Percentiles rank a stretch among this genome's conserved stretches.
These are phyloP conservation scores for Ambrosiella cleistominuta DNA, from an alignment of 2,329 filamentous ascomycete genomes.

Conservation along the genomic window DNA sequence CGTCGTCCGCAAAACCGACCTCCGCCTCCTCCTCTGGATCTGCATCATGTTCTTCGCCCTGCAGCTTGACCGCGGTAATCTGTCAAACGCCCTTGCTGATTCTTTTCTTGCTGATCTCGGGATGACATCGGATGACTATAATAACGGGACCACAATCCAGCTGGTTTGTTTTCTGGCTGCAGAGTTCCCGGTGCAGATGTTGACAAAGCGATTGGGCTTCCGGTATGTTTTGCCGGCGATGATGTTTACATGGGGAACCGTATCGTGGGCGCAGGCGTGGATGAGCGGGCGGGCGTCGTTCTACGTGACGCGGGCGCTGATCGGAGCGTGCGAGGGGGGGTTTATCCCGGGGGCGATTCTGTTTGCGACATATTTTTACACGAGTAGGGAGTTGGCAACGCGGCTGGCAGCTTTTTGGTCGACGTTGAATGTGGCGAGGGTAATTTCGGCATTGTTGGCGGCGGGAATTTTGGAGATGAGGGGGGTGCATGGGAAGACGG, in stretches of 20 bases:
- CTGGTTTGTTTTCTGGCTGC: slow-evolving; percentile 35
- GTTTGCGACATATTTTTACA: slow-evolving; percentile 59
- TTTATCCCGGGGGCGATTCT: slow-evolving; percentile 44
- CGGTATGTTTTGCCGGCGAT: slow-evolving; percentile 34
- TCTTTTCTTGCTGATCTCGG: slow-evolving; percentile 38
- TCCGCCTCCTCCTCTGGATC: slow-evolving; percentile 24
- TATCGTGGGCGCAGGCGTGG: slow-evolving; percentile 29
- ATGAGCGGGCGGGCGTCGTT: slow-evolving; percentile 30
- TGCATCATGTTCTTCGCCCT: slow-evolving; percentile 42
- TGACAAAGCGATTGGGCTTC: slow-evolving; percentile 40
- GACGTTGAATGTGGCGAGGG: slow-evolving; percentile 25
- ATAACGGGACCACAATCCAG: slow-evolving; percentile 40
- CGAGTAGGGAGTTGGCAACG: slow-evolving; percentile 45
- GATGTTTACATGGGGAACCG: slow-evolving; percentile 33
- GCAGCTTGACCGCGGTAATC: slow-evolving; percentile 45
- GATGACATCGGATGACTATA: slow-evolving; percentile 34
- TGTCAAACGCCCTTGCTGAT: slow-evolving; percentile 44
- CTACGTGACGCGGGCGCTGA: slow-evolving; percentile 32
- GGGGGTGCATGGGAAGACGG: slow-evolving; percentile 32
- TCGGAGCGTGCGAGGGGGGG: slow-evolving; percentile 36
- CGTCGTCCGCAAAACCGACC: slow-evolving; percentile 30
- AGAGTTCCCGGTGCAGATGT: slow-evolving; percentile 40
- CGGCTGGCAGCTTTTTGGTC: slow-evolving; percentile 54
- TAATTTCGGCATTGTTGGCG: slow-evolving; percentile 30
- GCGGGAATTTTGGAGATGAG: slow-evolving; percentile 51